Conservation (phyloP, 2,329 filamentous ascomycete species). For the Claviceps humidiphila region DNA sequence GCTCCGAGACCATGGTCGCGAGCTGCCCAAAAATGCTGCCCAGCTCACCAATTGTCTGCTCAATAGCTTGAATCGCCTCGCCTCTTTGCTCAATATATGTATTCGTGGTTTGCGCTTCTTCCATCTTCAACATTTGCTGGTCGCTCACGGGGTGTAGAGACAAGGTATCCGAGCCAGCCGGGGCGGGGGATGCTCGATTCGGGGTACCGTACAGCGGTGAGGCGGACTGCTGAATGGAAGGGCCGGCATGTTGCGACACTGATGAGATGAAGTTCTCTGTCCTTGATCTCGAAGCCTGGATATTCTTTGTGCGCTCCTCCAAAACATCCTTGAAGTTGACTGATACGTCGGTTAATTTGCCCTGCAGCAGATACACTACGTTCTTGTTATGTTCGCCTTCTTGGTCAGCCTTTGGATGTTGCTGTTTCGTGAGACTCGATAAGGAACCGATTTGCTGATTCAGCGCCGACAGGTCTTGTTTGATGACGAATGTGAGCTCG, state of each 20-base stretch:
- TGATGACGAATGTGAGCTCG: constrained; percentile 93
- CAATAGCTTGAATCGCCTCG: constrained; percentile 92
- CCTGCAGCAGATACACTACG: constrained; percentile 81
- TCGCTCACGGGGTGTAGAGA: constrained; percentile 70
- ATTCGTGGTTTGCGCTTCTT: constrained; percentile 81
- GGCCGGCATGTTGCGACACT: constrained; percentile 64
- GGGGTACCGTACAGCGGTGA: constrained; percentile 80
- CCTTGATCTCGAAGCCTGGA: constrained; percentile 79
- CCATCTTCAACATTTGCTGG: constrained; percentile 78
- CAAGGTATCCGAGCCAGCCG: constrained; percentile 59
- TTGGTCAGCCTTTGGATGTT: constrained; percentile 62
- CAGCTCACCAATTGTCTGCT: constrained; percentile 85
- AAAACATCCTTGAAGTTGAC: constrained; percentile 96
- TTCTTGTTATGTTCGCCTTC: constrained; percentile 98
- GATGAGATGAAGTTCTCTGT: constrained; percentile 95
- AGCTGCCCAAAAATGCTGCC: constrained; percentile 86
- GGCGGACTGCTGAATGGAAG: constrained; percentile 57
- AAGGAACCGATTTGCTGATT: constrained; percentile 81
- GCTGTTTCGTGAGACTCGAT: constrained; percentile 63
- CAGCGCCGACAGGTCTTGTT: constrained; percentile 74
- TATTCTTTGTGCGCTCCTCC: constrained; percentile 93
- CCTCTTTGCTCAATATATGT: constrained; percentile 86
- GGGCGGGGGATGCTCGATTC: constrained; percentile 50
- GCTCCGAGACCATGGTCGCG: constrained; percentile 92
- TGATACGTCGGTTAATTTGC: constrained; percentile 81